Evolutionary conservation across 768 basidiomycete species (phyloP), one percentile per base, ranked within the genome.

Genomic region (Rossbeevera mucosa): DNA sequence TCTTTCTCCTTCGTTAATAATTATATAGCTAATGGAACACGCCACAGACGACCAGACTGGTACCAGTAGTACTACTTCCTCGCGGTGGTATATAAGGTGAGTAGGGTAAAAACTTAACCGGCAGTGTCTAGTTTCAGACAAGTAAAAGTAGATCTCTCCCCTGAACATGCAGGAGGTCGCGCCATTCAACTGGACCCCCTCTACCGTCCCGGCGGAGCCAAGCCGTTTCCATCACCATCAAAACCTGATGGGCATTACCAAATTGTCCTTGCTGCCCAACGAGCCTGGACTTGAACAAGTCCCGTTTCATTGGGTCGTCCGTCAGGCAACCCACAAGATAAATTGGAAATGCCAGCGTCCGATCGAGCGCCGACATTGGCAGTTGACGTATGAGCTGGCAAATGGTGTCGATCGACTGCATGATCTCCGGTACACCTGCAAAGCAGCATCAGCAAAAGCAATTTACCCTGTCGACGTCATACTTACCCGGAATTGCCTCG

Each of bases 291-390:
- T 81, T 84, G 65, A 86, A 72, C 59, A 82, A 76, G 47, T 82
- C 81, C 30, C 83, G 76, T 45, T 74, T 74, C 36, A 66, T 71
- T 16, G 75, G 79, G 64, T 85, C 81, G 65, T 88, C 82, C 42
- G 86, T 80, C 77, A 91, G 77, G 65, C 82, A 82, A 5, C 85
- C 89, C 26, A 84, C 82, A 38, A 92, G 72, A 64, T 82, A 85
- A 50, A 88, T 77, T 25, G 89, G 88, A 68, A 90, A 85, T 20
- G 88, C 73, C 38, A 90, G 67, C 7, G 79, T 76, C 51, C 86
- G 80, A 66, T 92, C 89, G 40, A 80, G 67, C 52, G 79, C 74
- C 14, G 83, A 82, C 38, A 80, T 68, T 24, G 76, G 78, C 48
- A 89, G 64, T 57, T 78, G 76, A 51, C 73, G 71, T 50, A 89